Evolutionary conservation across 2,329 filamentous ascomycete species (phyloP), one percentile per base, ranked within the genome.

Genomic region (Verticillium tricorpus): DNA sequence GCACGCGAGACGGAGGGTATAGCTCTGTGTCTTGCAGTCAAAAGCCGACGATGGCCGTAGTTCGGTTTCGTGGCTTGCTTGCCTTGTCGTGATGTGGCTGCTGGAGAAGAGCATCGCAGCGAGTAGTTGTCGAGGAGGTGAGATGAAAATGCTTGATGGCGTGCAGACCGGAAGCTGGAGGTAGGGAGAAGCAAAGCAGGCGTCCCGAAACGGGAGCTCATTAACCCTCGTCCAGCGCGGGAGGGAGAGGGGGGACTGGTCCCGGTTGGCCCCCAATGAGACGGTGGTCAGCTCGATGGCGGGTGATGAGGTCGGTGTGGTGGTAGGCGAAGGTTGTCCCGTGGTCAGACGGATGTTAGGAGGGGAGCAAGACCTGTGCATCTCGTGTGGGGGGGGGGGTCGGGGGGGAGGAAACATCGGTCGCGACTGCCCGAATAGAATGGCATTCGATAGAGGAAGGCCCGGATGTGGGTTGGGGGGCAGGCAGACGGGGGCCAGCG

Each of bases 291-390:
- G 15, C 12, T 15, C 19, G 32, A 28, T 35, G 25, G 34, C 25
- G 22, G 31, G 11, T 31, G 7, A 19, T 22, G 14, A n/a, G 54
- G 22, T 22, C 14, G 60, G 39, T 17, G 14, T 45, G 60, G n/a
- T 64, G 56, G 61, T 62, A 50, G 58, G 59, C 28, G 28, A 28
- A 28, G 28, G n/a, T 56, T 31, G 52, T 22, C 28, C 34, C 19
- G 56, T 35, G 15, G 56, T n/a, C 28, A 32, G 45, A 52, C n/a
- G 34, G 37, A 39, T 28, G 17, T 22, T 4, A 32, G 45, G 59
- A 32, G 8, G 19, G 57, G 59, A 64, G 58, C 60, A 64, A 50
- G 45, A 50, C n/a, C 3, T n/a, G 37, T 7, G 7, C 37, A n/a
- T 17, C 6, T 40, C 19, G 45, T 50, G 45, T n/a, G n/a, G n/a